Conservation (phyloP, 169 alveolate species). For the Neospora caninum region DNA sequence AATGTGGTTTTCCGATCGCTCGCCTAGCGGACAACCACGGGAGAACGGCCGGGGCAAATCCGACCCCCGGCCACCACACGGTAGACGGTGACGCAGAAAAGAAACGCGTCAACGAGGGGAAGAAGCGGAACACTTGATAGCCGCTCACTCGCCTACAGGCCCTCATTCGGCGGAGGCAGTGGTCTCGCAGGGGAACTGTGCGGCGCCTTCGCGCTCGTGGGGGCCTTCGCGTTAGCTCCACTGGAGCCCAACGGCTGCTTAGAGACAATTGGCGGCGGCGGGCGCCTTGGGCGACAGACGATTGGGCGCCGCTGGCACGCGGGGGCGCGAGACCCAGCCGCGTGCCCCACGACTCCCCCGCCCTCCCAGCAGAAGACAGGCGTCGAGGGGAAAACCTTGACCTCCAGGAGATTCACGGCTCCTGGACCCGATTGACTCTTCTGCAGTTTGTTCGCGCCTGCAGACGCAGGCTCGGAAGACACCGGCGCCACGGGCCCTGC, state of each 20-base stretch:
- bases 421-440: background rate
- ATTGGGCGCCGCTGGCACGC: background rate
- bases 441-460: background rate
- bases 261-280: background rate
- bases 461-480: background rate
- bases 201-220: background rate
- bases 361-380: slow-evolving; percentile 35
- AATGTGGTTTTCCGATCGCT: too few relatives aligned
- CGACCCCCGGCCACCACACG: too few relatives aligned
- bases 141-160: too few relatives aligned
- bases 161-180: too few relatives aligned
- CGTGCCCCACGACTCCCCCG: background rate
- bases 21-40: too few relatives aligned
- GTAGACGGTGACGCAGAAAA: too few relatives aligned
- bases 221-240: background rate
- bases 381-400: background rate
- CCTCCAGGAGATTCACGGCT: background rate
- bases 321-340: background rate
- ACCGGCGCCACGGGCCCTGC: too few relatives aligned
- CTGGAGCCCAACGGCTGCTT: background rate
- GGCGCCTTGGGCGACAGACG: background rate
- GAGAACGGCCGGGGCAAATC: too few relatives aligned
- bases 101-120: too few relatives aligned
- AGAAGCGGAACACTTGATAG: too few relatives aligned
- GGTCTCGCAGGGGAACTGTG: background rate